Conservation (phyloP, 129 eudicot genomes). For the Pittosporum tobira region DNA sequence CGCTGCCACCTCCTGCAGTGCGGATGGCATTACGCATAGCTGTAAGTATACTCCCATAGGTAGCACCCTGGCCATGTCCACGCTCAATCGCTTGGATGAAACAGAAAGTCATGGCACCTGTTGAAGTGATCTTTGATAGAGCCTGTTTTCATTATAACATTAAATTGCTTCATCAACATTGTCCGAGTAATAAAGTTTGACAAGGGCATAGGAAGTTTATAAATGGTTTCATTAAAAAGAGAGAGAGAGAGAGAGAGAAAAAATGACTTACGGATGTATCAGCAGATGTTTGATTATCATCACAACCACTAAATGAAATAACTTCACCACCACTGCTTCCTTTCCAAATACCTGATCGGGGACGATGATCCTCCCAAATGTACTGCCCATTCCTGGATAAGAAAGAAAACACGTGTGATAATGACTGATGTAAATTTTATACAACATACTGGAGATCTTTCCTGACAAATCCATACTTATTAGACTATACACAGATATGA, state of each 20-base stretch:
- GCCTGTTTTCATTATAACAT: constrained; percentile 37
- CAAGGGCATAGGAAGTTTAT: not conserved
- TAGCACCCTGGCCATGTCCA: constrained; percentile 64
- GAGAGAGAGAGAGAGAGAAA: no score
- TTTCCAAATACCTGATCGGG: constrained; percentile 84
- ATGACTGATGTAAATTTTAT: not conserved
- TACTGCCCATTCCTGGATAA: constrained; percentile 54
- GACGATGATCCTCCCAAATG: constrained; percentile 97
- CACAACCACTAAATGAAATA: constrained; percentile 92
- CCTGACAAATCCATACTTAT: not conserved
- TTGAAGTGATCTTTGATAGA: constrained; percentile 78
- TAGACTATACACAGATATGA: no score
- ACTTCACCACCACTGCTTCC: constrained; percentile 91
- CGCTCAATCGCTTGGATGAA: constrained; percentile 96
- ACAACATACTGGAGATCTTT: not conserved
- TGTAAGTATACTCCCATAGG: constrained; percentile 68
- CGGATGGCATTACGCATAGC: constrained; percentile 76
- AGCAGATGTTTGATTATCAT: constrained; percentile 90
- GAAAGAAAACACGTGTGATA: not conserved
- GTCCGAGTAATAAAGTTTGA: not conserved
- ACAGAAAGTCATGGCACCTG: constrained; percentile 94
- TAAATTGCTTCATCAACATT: not conserved
- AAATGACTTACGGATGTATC: constrained; percentile 83
- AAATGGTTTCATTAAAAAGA: no score
- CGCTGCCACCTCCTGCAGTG: constrained; percentile 31